phyloP scores from a whole-genome alignment of 805 yeast genomes.

The Monosporozyma yasuniensis region DNA sequence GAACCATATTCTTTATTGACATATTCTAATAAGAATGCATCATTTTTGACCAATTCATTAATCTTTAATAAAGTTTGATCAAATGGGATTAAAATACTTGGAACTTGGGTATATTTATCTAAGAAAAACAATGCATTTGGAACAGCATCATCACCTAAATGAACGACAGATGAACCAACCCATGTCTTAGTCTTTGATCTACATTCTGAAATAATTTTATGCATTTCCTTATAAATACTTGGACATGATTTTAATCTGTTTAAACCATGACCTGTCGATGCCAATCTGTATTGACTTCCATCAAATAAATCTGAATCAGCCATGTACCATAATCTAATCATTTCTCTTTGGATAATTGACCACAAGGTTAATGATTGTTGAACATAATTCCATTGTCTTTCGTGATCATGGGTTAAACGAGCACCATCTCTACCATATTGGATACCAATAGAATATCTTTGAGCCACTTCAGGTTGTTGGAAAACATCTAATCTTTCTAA shows the following conservation, averaged over 20 bases:
- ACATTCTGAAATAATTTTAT: slow-evolving; percentile 54
- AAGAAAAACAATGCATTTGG: slow-evolving; percentile 74
- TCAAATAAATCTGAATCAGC: slow-evolving; percentile 66
- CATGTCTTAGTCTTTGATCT: slow-evolving; percentile 54
- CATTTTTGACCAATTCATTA: slow-evolving; percentile 41
- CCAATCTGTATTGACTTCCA: slow-evolving; percentile 44
- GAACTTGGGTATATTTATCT: slow-evolving; percentile 75
- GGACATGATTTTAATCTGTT: slow-evolving; percentile 74
- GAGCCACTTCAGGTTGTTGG: slow-evolving; percentile 36
- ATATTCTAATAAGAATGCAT: slow-evolving; percentile 41
- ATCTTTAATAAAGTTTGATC: slow-evolving; percentile 49
- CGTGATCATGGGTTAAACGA: slow-evolving; percentile 63
- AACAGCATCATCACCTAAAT: slow-evolving; percentile 74
- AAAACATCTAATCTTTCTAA: slow-evolving; percentile 41
- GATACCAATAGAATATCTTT: slow-evolving; percentile 48
- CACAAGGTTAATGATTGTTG: slow-evolving; percentile 65
- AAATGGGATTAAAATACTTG: slow-evolving; percentile 65
- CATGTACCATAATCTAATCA: slow-evolving; percentile 67
- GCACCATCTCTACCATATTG: slow-evolving; percentile 61
- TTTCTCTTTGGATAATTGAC: slow-evolving; percentile 70
- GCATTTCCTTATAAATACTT: slow-evolving; percentile 58
- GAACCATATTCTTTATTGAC: slow-evolving; percentile 51
- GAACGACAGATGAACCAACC: slow-evolving; percentile 78
- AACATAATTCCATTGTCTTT: slow-evolving; percentile 65
- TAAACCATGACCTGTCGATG: slow-evolving; percentile 75